Evolutionary conservation across 139 green algal species (phyloP).

Genomic region (Zygnema circumcarinatum): DNA sequence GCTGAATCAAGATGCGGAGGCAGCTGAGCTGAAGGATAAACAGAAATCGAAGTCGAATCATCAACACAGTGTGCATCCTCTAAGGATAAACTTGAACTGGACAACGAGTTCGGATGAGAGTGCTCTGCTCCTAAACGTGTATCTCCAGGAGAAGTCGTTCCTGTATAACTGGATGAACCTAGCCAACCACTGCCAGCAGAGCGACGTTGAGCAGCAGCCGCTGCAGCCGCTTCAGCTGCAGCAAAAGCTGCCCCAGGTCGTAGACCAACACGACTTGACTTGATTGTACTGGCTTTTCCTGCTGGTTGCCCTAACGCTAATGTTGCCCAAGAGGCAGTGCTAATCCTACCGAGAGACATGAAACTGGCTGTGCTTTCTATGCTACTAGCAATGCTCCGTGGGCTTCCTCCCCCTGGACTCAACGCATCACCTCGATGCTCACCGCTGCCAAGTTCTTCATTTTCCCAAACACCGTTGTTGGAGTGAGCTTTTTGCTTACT

Average conservation of each 20-base stretch:
- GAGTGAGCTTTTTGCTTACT: neutral
- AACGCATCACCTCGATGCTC: neutral
- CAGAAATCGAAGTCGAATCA: neutral
- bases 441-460: neutral
- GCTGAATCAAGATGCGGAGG: neutral
- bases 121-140: neutral
- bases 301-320: neutral
- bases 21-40: neutral
- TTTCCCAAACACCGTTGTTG: neutral
- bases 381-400: slow-evolving; percentile 3
- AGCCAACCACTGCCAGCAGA: neutral
- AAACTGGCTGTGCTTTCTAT: neutral
- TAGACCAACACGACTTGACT: neutral
- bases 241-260: slow-evolving; percentile 14
- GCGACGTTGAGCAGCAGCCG: neutral
- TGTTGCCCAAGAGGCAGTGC: neutral
- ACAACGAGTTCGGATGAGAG: neutral
- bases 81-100: neutral
- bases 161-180: neutral
- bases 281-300: neutral
- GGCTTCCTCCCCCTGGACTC: neutral
- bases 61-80: neutral
- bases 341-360: neutral
- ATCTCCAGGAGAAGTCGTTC: neutral
- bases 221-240: neutral